Base-by-base conservation (phyloP, 345 rosid genomes). In the Hibiscus tridactylites region DNA sequence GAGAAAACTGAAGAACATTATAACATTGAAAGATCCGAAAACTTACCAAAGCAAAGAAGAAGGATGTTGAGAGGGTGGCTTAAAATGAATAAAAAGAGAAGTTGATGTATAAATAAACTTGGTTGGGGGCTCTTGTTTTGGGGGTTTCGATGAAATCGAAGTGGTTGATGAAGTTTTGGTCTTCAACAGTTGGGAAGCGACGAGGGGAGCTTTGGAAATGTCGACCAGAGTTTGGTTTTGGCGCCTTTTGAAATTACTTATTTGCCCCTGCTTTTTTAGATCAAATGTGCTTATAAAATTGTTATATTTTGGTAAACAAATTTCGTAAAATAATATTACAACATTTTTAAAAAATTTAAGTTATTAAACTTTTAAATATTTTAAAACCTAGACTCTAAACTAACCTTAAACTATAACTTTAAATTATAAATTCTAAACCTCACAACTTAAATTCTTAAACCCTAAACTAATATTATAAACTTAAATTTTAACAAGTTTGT, bases 121-220 rank as follows among this genome's bases (percentile, higher is more conserved):
- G 33, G 53, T 42, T 42, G 6, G 49, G 9, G 65, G 16, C 21
- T 54, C 58, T 54, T 58, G 7, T 24, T 64, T 64, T 64, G 52
- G 13, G 26, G 28, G 68, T 37, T 65, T 46, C 70, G 70, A 65
- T 65, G 70, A 65, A 44, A 65, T 26, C 70, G 56, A 65, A 65
- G 70, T 46, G 70, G 31, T 19, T 64, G 68, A 39, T 63, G 15
- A 17, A 64, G 50, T 39, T 39, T 64, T 39, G 68, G 68, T 37
- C 39, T 64, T 3, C 1, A 65, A 69, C 61, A 69, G 46, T 58
- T 58, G 35, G 62, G 33, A 58, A 26, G 62, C 33, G 6, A 58
- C 35, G 35, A 58, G 33, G 49, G 54, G 11, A 44, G 35, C 70
- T 65, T 46, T 65, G 70, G 70, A 24, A 54, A 69, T 17, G 49